A percentile compares a stretch with the other conserved stretches of the same genome.
Conservation (phyloP, 495 filamentous ascomycete genomes). For the Trichoderma gamsii region DNA sequence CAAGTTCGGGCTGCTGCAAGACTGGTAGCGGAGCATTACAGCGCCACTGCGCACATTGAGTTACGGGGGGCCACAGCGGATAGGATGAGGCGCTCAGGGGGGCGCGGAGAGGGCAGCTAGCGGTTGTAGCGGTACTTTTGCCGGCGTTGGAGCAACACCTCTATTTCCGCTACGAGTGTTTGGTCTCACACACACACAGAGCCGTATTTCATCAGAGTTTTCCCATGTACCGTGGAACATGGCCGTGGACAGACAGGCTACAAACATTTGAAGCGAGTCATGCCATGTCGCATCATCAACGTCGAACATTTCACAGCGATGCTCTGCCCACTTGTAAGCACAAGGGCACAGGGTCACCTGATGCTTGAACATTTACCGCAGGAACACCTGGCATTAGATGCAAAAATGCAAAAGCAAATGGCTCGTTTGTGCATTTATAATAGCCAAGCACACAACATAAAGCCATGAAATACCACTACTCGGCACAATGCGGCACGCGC, state of each 20-base stretch:
- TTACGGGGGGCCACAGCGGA: constrained; percentile 9
- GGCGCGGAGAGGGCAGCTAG: constrained; percentile 1
- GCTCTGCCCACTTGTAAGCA: neutral
- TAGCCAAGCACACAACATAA: neutral
- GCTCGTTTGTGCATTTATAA: neutral
- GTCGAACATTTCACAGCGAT: neutral
- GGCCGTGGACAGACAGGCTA: too few relatives aligned
- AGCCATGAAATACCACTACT: too few relatives aligned
- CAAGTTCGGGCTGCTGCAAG: neutral
- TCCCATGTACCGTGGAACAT: too few relatives aligned
- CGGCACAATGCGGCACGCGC: neutral
- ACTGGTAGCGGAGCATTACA: neutral
- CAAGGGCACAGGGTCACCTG: neutral
- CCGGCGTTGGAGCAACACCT: neutral
- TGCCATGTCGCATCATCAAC: constrained; percentile 2
- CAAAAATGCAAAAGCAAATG: neutral
- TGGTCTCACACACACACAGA: too few relatives aligned
- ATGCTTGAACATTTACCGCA: neutral
- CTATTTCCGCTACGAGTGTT: too few relatives aligned
- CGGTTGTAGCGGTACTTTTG: neutral
- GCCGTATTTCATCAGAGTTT: too few relatives aligned
- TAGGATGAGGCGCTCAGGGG: constrained; percentile 9
- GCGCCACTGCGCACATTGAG: neutral
- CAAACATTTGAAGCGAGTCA: neutral
- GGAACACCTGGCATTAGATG: neutral